Evolutionary conservation across 306 rosid species (phyloP).

Genomic region (Lotus japonicus): DNA sequence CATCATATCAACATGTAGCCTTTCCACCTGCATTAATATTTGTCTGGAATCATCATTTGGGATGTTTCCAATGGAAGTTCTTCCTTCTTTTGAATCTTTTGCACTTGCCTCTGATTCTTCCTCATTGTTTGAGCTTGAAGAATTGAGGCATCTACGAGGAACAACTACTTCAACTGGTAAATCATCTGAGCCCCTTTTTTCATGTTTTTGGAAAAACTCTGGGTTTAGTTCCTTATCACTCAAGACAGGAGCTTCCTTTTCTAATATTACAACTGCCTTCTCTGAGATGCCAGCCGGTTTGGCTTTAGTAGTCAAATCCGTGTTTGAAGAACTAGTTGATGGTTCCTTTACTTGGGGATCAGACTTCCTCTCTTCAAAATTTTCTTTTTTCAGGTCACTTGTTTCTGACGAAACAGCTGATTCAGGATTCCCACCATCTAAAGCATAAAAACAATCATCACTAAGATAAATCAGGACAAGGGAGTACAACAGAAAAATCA

Average conservation of each 20-base stretch:
- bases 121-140: conserved; percentile 62
- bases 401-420: conserved; percentile 37
- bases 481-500: conserved; percentile 14
- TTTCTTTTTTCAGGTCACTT: conserved; percentile 36
- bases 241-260: conserved; percentile 79
- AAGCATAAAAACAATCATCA: conserved; percentile 15
- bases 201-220: conserved; percentile 92
- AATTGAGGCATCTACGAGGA: conserved; percentile 61
- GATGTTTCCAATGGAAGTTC: conserved; percentile 35
- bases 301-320: conserved; percentile 44
- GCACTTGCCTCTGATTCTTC: conserved; percentile 46
- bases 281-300: conserved; percentile 58
- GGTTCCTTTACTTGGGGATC: conserved; percentile 48
- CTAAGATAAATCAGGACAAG: conserved; percentile 18
- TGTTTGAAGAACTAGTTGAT: conserved; percentile 44
- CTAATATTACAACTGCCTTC: conserved; percentile 78
- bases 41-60: conserved; percentile 46
- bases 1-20: conserved; percentile 94
- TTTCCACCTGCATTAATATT: conserved; percentile 80
- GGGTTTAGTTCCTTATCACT: conserved; percentile 79
- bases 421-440: conserved; percentile 47
- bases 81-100: conserved; percentile 47
- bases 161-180: conserved; percentile 91
- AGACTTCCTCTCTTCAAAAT: conserved; percentile 36
- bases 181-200: conserved; percentile 77